A percentile compares a stretch with the other conserved stretches of the same genome.
Evolutionary conservation across 129 eudicot genomes (phyloP).

Genomic region (Flaveria robusta): DNA sequence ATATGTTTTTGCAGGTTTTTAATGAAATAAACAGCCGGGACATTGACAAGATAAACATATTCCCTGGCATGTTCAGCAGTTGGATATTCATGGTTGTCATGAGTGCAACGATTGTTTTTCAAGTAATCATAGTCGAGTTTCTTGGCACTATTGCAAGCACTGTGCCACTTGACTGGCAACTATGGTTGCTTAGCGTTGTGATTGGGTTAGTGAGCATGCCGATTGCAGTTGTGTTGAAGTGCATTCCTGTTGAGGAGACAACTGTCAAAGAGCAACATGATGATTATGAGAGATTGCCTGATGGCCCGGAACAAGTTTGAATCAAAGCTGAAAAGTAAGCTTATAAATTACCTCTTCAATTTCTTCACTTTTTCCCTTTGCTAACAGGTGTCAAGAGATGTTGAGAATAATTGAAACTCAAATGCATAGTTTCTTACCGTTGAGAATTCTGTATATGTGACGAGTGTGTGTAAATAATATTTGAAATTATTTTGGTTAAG

Average conservation of each 20-base stretch:
- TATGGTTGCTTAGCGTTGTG: constrained; percentile 66
- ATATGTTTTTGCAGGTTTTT: constrained; percentile 49
- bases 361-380: too few relatives aligned
- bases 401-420: too few relatives aligned
- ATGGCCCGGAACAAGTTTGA: too few relatives aligned
- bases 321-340: too few relatives aligned
- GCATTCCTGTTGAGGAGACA: constrained; percentile 55
- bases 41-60: constrained; percentile 68
- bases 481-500: too few relatives aligned
- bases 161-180: constrained; percentile 69
- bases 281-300: constrained; percentile 45
- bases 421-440: too few relatives aligned
- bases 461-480: too few relatives aligned
- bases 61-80: constrained; percentile 63
- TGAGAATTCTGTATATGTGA: too few relatives aligned
- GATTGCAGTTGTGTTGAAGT: constrained; percentile 71
- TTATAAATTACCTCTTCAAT: too few relatives aligned
- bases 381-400: too few relatives aligned
- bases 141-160: constrained; percentile 89
- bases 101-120: constrained; percentile 55
- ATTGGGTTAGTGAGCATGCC: constrained; percentile 69
- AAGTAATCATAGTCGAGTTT: constrained; percentile 75
- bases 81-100: constrained; percentile 69
- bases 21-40: constrained; percentile 88
- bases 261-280: constrained; percentile 44